phyloP scores from a whole-genome alignment of 2,329 filamentous ascomycete genomes.

The Diaporthe humulicola region DNA sequence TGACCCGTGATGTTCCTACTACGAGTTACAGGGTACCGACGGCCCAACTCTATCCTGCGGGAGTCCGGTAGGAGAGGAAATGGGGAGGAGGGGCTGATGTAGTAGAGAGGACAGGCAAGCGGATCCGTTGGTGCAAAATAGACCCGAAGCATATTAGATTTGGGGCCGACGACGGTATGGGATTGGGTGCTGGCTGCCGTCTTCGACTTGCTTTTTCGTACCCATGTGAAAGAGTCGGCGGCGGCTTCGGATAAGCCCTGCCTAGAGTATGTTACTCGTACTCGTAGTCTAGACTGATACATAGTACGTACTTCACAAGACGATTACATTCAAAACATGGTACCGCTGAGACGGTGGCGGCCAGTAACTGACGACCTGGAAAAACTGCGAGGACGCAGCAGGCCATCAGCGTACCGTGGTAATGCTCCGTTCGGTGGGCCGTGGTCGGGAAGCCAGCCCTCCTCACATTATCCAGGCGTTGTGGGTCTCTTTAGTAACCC shows the following conservation, averaged over 20 bases:
- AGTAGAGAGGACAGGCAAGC: not conserved
- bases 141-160: conserved; percentile 29
- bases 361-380: not conserved
- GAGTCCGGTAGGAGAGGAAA: not conserved
- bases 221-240: conserved; percentile 22
- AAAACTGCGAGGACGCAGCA: not conserved
- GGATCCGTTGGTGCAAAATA: not conserved
- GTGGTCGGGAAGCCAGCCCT: conserved; percentile 1
- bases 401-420: not conserved
- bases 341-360: not conserved
- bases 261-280: not conserved
- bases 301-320: not conserved
- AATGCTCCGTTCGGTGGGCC: not conserved
- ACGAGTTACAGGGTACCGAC: conserved; percentile 7
- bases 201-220: conserved; percentile 7
- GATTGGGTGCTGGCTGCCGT: conserved; percentile 10
- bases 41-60: conserved; percentile 12
- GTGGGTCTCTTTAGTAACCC: not conserved
- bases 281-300: not conserved
- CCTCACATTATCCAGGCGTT: not conserved
- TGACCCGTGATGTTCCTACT: not conserved
- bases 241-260: conserved; percentile 18
- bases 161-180: not conserved
- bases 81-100: not conserved
- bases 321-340: not conserved